Conservation (phyloP, 129 eudicot genomes). For the carrot (Daucus carota) region DH1_v3.0 NC_030382.2:46397001-46397500, state of each 20-base stretch:
- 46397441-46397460: conserved; percentile 75
- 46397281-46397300: conserved; percentile 30
- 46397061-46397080: conserved; percentile 82
- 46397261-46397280: conserved; percentile 88
- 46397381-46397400: conserved; percentile 89
- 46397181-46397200: conserved; percentile 77
- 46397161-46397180: conserved; percentile 89
- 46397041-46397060: conserved; percentile 77
- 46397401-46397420: conserved; percentile 57
- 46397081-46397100: conserved; percentile 72
- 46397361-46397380: conserved; percentile 75
- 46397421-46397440: conserved; percentile 81
- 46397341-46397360: conserved; percentile 61
- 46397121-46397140: conserved; percentile 54
- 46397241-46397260: conserved; percentile 98
- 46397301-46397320: conserved; percentile 30
- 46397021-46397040: conserved; percentile 81
- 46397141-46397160: conserved; percentile 95
- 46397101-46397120: conserved; percentile 91
- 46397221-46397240: conserved; percentile 63
- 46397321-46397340: conserved; percentile 39
- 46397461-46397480: conserved; percentile 60
- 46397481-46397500: conserved; percentile 65
- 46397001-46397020: conserved; percentile 48
- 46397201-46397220: conserved; percentile 87